Base-by-base conservation (phyloP, 805 yeast genomes). In the Saccharomycopsis malanga region DNA sequence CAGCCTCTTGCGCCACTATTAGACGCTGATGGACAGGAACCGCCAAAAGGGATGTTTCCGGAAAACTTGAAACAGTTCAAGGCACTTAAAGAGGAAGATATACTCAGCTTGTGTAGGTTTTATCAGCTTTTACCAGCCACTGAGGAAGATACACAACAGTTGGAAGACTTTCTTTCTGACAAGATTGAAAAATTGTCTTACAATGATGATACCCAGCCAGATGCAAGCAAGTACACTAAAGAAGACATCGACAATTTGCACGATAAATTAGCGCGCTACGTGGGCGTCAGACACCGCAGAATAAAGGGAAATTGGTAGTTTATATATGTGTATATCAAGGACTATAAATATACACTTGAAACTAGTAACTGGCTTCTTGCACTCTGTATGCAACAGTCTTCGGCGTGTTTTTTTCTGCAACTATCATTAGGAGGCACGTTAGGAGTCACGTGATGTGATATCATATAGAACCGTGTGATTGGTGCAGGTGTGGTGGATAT, bases 11-110 rank as follows among this genome's bases (percentile, higher is more conserved):
- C 83, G 0, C 83, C 89, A 1, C 61, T 87, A 47, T 76, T 83
- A n/a, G 83, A 81, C 57, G 71, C 77, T n/a, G 93, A 85, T 60
- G 95, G 95, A 21, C 85, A 77, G 38, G 70, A 69, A 32, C 87
- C 93, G 3, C 64, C 71, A 1, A 61, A 62, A 3, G 69, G 65
- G 7, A 49, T 61, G 7, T 84, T 77, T 62, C 96, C 96, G 5
- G 59, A 59, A 7, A 79, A 83, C 1, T 58, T 79, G 20, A 67
- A 61, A 1, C 79, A 77, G 0, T 81, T 84, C 53, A 63, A 64
- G 35, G 62, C 63, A 2, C 60, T 86, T 34, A 43, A 40, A 1
- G 72, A 76, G 48, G 64, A 66, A 10, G 61, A 65, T 9, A 58
- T 85, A 36, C 67, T 81, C 21, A 68, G 70, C 39, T 67, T 87